A percentile compares a stretch with the other conserved stretches of the same genome.
Evolutionary conservation across 1,139 yeast species (phyloP).

Genomic region (Taphrina betulina): DNA sequence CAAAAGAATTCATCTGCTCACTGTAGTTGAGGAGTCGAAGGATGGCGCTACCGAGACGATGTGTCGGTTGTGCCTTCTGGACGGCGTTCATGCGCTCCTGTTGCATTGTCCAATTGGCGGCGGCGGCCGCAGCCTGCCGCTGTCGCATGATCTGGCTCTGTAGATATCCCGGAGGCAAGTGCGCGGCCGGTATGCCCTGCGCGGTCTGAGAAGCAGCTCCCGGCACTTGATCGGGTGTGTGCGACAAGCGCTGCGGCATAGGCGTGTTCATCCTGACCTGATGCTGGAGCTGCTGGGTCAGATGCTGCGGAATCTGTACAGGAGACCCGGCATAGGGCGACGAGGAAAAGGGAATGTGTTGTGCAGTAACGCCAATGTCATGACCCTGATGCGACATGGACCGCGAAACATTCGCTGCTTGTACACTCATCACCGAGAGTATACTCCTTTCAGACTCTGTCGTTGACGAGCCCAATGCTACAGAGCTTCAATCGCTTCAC

Average conservation of each 20-base stretch:
- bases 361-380: too few species aligned
- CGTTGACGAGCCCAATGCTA: too few species aligned
- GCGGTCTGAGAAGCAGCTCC: background rate
- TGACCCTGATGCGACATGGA: too few species aligned
- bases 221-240: background rate
- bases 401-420: too few species aligned
- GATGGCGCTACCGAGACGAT: constrained; percentile 26
- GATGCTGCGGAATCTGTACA: background rate
- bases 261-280: constrained; percentile 1
- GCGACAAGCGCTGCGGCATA: constrained; percentile 7
- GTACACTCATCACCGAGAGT: too few species aligned
- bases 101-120: constrained; percentile 15
- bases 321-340: background rate
- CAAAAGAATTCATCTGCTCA: constrained; percentile 22
- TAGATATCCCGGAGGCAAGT: constrained; percentile 11
- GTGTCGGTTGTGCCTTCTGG: constrained; percentile 2
- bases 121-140: constrained; percentile 22
- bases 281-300: constrained; percentile 1
- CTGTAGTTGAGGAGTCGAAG: constrained; percentile 24
- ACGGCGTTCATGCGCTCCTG: background rate
- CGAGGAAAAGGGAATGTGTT: too few species aligned
- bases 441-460: too few species aligned
- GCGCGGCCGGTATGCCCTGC: too few species aligned
- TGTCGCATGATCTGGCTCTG: constrained; percentile 22
- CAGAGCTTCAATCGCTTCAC: too few species aligned